Evolutionary conservation across 768 basidiomycete genomes (phyloP).

Genomic region (Lactarius psammicola): DNA sequence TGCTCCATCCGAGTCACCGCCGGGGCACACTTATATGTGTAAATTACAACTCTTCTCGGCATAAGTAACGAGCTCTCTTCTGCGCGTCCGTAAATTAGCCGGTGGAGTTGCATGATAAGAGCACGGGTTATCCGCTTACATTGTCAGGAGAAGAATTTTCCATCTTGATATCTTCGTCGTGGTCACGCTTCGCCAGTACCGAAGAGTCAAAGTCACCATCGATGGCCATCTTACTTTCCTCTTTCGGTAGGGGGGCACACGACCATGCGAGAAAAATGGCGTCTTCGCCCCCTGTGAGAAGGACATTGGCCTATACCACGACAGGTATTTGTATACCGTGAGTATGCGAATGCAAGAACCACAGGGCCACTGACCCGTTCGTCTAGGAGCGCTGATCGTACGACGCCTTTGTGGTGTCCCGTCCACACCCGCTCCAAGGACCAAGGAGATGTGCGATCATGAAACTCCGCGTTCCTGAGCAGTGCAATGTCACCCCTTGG

Average conservation of each 20-base stretch:
- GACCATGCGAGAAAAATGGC: constrained; percentile 36
- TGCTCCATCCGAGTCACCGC: not conserved
- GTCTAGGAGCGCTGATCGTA: constrained; percentile 36
- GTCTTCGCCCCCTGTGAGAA: constrained; percentile 40
- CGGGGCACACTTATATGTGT: not conserved
- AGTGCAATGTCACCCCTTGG: constrained; percentile 38
- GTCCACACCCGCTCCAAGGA: constrained; percentile 34
- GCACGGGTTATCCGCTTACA: not conserved
- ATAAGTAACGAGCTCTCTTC: constrained; percentile 17
- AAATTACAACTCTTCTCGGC: not conserved
- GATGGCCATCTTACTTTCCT: constrained; percentile 14
- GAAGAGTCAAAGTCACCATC: not conserved
- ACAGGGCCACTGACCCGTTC: constrained; percentile 32
- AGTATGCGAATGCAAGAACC: not conserved
- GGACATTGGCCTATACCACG: constrained; percentile 33
- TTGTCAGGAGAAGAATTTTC: constrained; percentile 8
- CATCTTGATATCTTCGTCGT: constrained; percentile 29
- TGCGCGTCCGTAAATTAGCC: not conserved
- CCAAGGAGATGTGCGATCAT: constrained; percentile 33
- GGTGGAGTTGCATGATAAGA: not conserved
- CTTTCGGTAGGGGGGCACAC: constrained; percentile 24
- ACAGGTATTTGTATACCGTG: not conserved
- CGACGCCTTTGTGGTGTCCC: constrained; percentile 35
- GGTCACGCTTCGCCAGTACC: constrained; percentile 22
- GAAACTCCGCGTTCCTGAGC: constrained; percentile 32